Evolutionary conservation across 2,329 filamentous ascomycete species (phyloP).

Genomic region (Aspergillus alliaceus): DNA sequence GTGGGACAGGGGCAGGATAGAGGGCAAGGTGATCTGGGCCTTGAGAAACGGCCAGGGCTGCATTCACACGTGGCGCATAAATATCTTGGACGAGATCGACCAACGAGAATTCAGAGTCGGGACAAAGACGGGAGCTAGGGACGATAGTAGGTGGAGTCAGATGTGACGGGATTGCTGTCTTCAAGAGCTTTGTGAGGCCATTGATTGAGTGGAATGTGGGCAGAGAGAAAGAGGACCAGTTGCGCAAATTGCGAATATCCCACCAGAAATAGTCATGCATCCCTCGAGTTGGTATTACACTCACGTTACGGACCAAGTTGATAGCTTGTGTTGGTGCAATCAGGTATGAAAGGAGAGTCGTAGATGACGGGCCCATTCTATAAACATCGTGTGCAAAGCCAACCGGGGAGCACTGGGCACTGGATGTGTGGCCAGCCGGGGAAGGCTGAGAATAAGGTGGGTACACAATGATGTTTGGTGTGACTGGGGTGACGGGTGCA

Average conservation of each 20-base stretch:
- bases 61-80: conserved; percentile 85
- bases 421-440: conserved; percentile 29
- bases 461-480: conserved; percentile 38
- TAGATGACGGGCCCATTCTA: conserved; percentile 45
- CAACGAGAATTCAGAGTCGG: conserved; percentile 76
- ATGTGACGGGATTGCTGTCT: conserved; percentile 60
- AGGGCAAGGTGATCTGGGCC: conserved; percentile 59
- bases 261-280: conserved; percentile 87
- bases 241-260: conserved; percentile 84
- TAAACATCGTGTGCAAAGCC: conserved; percentile 23
- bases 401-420: conserved; percentile 28
- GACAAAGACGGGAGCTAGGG: conserved; percentile 58
- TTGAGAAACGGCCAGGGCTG: conserved; percentile 75
- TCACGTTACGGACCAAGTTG: conserved; percentile 76
- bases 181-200: conserved; percentile 70
- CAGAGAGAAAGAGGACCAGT: conserved; percentile 79
- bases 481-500: conserved; percentile 40
- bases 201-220: conserved; percentile 70
- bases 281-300: conserved; percentile 65
- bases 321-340: conserved; percentile 78
- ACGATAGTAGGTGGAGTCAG: conserved; percentile 33
- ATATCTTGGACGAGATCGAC: conserved; percentile 73
- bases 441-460: conserved; percentile 32
- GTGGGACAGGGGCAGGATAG: conserved; percentile 41
- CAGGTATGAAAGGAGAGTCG: conserved; percentile 75